phyloP scores from a whole-genome alignment of 1,284 basidiomycete genomes.

The Cryptococcus jaspeensis region DNA sequence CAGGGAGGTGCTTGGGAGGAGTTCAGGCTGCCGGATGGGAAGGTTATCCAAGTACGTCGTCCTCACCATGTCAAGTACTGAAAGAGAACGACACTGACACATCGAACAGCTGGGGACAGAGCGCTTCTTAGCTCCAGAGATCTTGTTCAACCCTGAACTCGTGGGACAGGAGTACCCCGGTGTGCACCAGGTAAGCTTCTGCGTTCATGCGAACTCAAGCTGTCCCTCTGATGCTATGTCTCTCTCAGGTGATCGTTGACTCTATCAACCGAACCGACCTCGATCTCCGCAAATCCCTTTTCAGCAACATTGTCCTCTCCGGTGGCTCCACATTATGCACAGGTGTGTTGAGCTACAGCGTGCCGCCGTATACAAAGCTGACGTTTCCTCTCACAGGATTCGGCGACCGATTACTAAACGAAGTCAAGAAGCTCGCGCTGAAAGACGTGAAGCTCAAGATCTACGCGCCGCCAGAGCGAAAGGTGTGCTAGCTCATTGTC shows the following conservation, averaged over 20 bases:
- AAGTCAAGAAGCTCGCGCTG: slow-evolving; percentile 93
- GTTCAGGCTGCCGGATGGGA: slow-evolving; percentile 93
- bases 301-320: slow-evolving; percentile 93
- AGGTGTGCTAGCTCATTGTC: slow-evolving; percentile 49
- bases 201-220: background rate
- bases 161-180: slow-evolving; percentile 96
- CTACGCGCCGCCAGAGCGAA: slow-evolving; percentile 98
- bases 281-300: slow-evolving; percentile 91
- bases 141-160: slow-evolving; percentile 95
- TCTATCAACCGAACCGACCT: slow-evolving; percentile 57
- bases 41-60: slow-evolving; percentile 73
- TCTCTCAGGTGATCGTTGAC: slow-evolving; percentile 60
- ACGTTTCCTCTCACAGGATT: slow-evolving; percentile 62
- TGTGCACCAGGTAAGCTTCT: slow-evolving; percentile 82
- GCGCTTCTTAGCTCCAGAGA: slow-evolving; percentile 95
- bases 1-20: slow-evolving; percentile 71
- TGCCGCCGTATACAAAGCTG: background rate
- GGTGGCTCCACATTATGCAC: slow-evolving; percentile 93
- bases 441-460: slow-evolving; percentile 99
- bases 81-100: too few relatives aligned
- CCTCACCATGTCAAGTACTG: background rate
- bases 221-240: background rate
- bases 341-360: slow-evolving; percentile 58
- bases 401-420: slow-evolving; percentile 90
- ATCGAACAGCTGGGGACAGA: slow-evolving; percentile 77